These are phyloP conservation scores for Rhynchospora pubera DNA, from an alignment of 176 grass and related monocot species.

Conservation along the genomic window DNA sequence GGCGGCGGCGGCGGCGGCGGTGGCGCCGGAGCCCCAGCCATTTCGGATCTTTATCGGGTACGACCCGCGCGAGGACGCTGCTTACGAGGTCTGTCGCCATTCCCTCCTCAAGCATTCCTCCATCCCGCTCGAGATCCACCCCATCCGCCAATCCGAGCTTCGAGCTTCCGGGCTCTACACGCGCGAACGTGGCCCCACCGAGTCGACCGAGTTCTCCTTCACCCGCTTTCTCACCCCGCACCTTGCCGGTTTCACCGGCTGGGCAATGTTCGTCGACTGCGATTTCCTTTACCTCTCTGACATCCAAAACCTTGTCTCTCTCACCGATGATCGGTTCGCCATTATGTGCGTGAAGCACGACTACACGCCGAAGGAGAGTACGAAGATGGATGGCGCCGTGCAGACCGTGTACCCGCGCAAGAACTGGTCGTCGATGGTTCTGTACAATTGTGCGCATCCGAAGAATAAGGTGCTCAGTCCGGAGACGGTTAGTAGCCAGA, in stretches of 20 bases:
- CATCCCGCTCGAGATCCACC: conserved; percentile 48
- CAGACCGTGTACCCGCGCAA: conserved; percentile 84
- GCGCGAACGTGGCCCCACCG: conserved; percentile 51
- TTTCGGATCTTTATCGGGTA: conserved; percentile 79
- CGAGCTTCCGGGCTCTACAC: conserved; percentile 52
- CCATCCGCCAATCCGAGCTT: conserved; percentile 56
- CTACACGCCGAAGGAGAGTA: conserved; percentile 60
- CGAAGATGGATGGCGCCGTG: conserved; percentile 89
- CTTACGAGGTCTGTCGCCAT: conserved; percentile 78
- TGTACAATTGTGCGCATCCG: conserved; percentile 79
- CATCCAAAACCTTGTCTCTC: conserved; percentile 38
- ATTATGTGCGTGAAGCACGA: conserved; percentile 77
- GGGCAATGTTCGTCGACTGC: conserved; percentile 89
- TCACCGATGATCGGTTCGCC: conserved; percentile 17
- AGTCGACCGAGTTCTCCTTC: conserved; percentile 97
- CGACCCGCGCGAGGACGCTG: conserved; percentile 72
- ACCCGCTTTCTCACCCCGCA: conserved; percentile 79
- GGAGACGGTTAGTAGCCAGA: conserved; percentile 57
- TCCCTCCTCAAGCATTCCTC: conserved; percentile 61
- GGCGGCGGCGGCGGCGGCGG: not conserved
- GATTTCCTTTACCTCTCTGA: conserved; percentile 91
- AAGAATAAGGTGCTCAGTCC: conserved; percentile 80
- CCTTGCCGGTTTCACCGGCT: conserved; percentile 57
- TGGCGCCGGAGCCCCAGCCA: conserved; percentile 19
- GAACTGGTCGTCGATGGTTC: conserved; percentile 97